Conservation (phyloP, 192 early-diverging fungal species). For the Coemansia sp. region DNA sequence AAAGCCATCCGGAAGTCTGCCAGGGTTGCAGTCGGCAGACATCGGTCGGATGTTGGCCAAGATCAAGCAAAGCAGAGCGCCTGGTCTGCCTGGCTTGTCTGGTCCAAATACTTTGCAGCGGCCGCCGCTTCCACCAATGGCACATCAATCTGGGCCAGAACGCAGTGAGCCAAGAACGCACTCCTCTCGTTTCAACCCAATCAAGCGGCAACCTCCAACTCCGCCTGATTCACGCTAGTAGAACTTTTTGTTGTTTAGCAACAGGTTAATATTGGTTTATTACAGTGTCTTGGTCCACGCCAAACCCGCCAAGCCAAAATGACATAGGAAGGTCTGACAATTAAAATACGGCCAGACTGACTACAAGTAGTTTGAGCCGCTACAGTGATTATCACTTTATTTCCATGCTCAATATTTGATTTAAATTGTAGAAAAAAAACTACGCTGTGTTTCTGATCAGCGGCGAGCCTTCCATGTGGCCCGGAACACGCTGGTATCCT, state of each 20-base stretch:
- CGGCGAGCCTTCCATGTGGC: conserved; percentile 23
- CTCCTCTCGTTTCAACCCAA: background rate
- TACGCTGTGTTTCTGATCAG: conserved; percentile 16
- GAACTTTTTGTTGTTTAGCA: background rate
- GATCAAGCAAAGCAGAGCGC: conserved; percentile 24
- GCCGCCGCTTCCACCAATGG: background rate
- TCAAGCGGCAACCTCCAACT: background rate
- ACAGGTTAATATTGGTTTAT: too few relatives aligned
- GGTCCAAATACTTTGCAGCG: background rate
- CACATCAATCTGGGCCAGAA: background rate
- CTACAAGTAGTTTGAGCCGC: too few relatives aligned
- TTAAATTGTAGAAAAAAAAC: too few relatives aligned
- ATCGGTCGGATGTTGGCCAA: conserved; percentile 40
- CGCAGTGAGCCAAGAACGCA: background rate
- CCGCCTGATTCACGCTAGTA: background rate
- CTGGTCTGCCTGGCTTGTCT: conserved; percentile 9
- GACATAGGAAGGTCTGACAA: too few relatives aligned
- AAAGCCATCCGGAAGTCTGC: conserved; percentile 11
- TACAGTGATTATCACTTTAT: too few relatives aligned
- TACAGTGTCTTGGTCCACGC: too few relatives aligned
- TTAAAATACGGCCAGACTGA: too few relatives aligned
- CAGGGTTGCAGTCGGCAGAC: conserved; percentile 34
- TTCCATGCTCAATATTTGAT: too few relatives aligned
- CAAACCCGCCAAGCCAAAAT: too few relatives aligned
- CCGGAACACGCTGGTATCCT: conserved; percentile 35